These are phyloP conservation scores for Solanum hybrid DNA, from an alignment of 305 asterid genomes.

Conservation along the genomic window DNA sequence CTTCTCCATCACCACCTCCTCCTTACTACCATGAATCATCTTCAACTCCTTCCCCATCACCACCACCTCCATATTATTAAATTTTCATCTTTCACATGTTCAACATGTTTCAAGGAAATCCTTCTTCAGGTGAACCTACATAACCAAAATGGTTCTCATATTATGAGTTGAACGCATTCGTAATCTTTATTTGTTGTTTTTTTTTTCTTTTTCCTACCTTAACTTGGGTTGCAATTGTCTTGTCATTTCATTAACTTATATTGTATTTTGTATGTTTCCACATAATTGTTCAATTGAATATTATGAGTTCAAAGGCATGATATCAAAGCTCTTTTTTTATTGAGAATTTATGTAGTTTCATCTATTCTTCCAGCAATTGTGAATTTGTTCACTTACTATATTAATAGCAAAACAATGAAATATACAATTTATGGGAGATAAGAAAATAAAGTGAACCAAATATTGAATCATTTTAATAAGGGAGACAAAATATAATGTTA, in stretches of 20 bases:
- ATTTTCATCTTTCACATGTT: neutral
- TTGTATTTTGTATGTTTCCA: neutral
- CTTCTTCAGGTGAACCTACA: neutral
- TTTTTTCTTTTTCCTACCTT: neutral
- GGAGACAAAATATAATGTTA: too few relatives aligned
- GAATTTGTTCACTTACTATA: neutral
- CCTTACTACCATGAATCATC: neutral
- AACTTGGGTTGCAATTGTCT: neutral
- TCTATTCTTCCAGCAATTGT: neutral
- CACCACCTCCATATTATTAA: neutral
- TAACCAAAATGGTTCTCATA: neutral
- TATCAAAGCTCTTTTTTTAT: neutral
- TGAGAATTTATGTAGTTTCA: neutral
- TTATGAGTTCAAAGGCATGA: neutral
- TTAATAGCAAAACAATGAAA: neutral
- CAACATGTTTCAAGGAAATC: neutral
- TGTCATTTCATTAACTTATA: neutral
- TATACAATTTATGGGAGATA: neutral
- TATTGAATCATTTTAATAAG: neutral
- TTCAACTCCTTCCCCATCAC: neutral
- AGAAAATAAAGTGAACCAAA: neutral
- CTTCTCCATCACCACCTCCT: neutral
- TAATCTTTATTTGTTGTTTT: neutral
- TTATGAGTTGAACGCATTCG: neutral
- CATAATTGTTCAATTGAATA: neutral